Evolutionary conservation across 495 filamentous ascomycete species (phyloP), one percentile per base, ranked within the genome.

Genomic region (Hamigera avellanea): DNA sequence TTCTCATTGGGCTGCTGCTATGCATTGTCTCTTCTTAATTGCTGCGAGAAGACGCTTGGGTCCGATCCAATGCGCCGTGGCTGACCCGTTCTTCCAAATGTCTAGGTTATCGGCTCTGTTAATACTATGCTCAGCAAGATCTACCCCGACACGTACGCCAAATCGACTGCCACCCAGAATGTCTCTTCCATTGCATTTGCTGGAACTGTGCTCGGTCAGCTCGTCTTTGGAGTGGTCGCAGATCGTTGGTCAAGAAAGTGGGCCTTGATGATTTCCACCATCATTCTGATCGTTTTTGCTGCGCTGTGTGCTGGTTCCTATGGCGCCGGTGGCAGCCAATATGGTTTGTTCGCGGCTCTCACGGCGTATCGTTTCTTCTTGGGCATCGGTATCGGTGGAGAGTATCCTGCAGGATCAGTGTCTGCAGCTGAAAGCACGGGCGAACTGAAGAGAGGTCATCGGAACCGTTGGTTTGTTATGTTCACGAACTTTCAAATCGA

Each of bases 401-500:
- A 95, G 53, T 94, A 94, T 52, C 88, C 88, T 7, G 86, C 88
- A 6, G 88, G 87, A 4, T 83, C 76, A 35, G 88, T 94, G 3
- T 81, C 80, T 0, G 80, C 76, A 35, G 83, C 86, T 14, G 88
- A 95, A 59, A 81, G 79, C 18, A 86, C 79, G 0, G 83, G 83
- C 13, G 84, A 93, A 52, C 61, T 94, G 40, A 83, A 83, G 53
- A 51, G 53, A 7, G 88, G 87, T n/a, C 77, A 77, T 15, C 64
- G 87, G 10, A 89, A 94, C 48, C 71, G 78, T 14, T 93, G 84
- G 84, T 95, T 94, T 57, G 86, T 93, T 49, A 67, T 93, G 44
- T 94, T 93, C 57, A 95, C 87, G 30, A 94, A 94, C 60, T 72
- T 83, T 23, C 78, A 83, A 64, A 93, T 95, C 41, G 84, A 93